phyloP scores from a whole-genome alignment of 192 early-diverging fungal genomes.

The Backusella australiensis region DNA sequence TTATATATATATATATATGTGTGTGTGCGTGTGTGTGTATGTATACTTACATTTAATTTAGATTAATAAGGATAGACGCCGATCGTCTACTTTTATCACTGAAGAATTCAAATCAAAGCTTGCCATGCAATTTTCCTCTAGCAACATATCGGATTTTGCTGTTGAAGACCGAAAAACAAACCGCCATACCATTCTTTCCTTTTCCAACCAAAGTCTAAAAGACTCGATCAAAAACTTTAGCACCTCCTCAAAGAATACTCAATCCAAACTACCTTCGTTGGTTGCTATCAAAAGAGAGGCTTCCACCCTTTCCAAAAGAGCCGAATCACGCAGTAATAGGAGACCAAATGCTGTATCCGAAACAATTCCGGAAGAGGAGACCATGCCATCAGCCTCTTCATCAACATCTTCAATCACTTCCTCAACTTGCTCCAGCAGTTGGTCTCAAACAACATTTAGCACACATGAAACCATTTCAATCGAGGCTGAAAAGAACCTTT shows the following conservation, averaged over 20 bases:
- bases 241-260: neutral
- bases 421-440: neutral
- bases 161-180: slow-evolving; percentile 1
- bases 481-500: neutral
- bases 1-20: neutral
- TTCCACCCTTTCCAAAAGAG: neutral
- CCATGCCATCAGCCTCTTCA: neutral
- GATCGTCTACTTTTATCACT: slow-evolving; percentile 15
- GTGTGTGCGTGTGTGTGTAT: neutral
- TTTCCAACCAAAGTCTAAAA: neutral
- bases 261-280: neutral
- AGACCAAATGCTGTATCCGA: neutral
- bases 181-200: neutral
- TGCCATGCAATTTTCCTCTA: slow-evolving; percentile 30
- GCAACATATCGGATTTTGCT: slow-evolving; percentile 25
- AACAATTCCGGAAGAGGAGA: neutral
- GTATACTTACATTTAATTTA: neutral
- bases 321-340: neutral
- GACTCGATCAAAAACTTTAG: neutral
- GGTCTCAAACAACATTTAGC: neutral
- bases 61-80: neutral
- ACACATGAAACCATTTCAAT: neutral
- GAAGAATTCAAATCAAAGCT: slow-evolving; percentile 30
- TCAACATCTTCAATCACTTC: neutral
- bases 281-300: neutral